Evolutionary conservation across 495 filamentous ascomycete species (phyloP).

Genomic region (Penicillium chermesinum): DNA sequence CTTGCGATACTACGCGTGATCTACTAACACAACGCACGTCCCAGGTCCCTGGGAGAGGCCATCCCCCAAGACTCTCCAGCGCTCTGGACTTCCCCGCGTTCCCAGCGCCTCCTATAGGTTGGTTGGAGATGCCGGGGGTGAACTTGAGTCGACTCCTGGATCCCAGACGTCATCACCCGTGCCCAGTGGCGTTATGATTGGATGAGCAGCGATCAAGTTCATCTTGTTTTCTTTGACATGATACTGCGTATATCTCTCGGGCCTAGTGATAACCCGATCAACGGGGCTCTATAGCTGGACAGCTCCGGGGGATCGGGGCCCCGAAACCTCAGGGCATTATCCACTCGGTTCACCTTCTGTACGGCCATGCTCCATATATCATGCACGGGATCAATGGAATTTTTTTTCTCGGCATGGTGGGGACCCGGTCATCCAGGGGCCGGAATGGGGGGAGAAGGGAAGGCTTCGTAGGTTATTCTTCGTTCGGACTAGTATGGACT

Average conservation of each 20-base stretch:
- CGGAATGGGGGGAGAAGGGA: neutral
- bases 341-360: neutral
- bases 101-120: neutral
- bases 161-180: conserved; percentile 27
- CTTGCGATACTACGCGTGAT: conserved; percentile 16
- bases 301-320: too few relatives aligned
- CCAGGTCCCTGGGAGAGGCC: conserved; percentile 21
- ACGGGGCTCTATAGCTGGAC: too few relatives aligned
- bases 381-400: neutral
- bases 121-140: neutral
- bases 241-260: too few relatives aligned
- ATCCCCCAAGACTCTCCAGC: neutral
- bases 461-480: neutral
- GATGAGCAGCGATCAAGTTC: neutral
- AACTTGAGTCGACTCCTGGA: conserved; percentile 1
- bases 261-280: too few relatives aligned
- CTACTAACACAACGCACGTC: conserved; percentile 18
- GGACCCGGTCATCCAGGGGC: neutral
- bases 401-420: neutral
- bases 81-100: conserved; percentile 6
- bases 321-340: too few relatives aligned
- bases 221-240: too few relatives aligned
- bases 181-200: conserved; percentile 2
- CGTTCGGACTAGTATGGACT: neutral
- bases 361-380: neutral